Evolutionary conservation across 1,139 yeast species (phyloP), one percentile per base, ranked within the genome.

Genomic region (Candida glucosophila): DNA sequence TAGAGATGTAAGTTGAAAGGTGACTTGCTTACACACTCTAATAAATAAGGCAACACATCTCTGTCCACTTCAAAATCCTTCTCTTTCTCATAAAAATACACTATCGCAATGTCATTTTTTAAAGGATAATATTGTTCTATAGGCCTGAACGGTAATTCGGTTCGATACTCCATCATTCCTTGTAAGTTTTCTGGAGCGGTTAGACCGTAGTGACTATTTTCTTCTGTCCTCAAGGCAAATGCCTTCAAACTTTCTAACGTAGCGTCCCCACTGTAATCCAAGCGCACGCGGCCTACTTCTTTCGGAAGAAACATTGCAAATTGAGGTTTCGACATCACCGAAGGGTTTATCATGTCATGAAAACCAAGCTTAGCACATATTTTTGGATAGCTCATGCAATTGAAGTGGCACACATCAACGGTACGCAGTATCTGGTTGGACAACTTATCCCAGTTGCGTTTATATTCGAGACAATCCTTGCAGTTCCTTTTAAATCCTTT

Each of bases 11-110:
- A 58, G 37, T 77, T 68, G 33, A 63, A 57, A 2, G 78, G 76
- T 5, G 76, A 52, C 26, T 67, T 58, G 30, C 78, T 67, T 13
- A 77, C 54, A 11, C 71, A 72, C 28, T 75, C 77, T 22, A 76
- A 50, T 26, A 80, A 41, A 39, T 76, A 67, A 3, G 78, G 75
- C 32, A 80, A 54, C 5, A 78, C 52, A 15, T 67, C 67, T 36
- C 63, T 63, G 47, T 80, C 90, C 43, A 79, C 90, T 2, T 59
- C 58, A 1, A 72, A 61, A 3, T 56, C 55, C 0, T 72, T 62
- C 8, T 58, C 58, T 4, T 58, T 53, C 36, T 78, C 78, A 44
- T 68, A 75, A 23, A 64, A 57, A 36, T 66, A 75, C 3, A 80
- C 67, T 26, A 77, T 57, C 4, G 72, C 54, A 2, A 73, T 53